Conservation (phyloP, 176 grass and related monocot genomes). For the Oryza punctata region DNA sequence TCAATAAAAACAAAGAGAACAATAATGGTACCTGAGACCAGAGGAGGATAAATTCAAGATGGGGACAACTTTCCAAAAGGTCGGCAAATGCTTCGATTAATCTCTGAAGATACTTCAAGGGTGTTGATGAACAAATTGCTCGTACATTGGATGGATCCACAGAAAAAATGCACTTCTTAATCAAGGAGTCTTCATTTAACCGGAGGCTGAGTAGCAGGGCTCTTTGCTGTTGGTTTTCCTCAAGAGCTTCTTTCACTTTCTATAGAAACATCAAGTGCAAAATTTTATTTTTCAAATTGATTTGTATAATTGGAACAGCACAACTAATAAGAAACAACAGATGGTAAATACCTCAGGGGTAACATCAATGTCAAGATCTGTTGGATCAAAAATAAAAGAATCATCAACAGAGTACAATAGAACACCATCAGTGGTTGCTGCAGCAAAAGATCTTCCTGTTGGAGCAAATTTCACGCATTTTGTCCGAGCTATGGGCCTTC, state of each 20-base stretch:
- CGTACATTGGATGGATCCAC: constrained; percentile 66
- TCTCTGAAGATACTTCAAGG: constrained; percentile 82
- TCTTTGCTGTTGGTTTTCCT: constrained; percentile 74
- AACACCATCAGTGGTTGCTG: constrained; percentile 95
- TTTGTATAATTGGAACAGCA: constrained; percentile 1
- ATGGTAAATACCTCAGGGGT: constrained; percentile 74
- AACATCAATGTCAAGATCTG: constrained; percentile 95
- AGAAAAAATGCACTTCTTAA: constrained; percentile 92
- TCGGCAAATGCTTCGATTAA: constrained; percentile 80
- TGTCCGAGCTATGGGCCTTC: constrained; percentile 70
- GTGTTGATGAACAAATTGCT: constrained; percentile 62
- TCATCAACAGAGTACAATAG: constrained; percentile 88
- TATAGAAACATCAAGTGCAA: constrained; percentile 33
- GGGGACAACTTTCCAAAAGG: constrained; percentile 85
- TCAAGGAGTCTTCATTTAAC: constrained; percentile 85
- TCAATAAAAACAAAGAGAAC: not conserved
- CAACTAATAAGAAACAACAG: constrained; percentile 4
- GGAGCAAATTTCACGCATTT: constrained; percentile 94
- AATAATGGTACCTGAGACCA: constrained; percentile 74
- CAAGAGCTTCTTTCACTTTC: constrained; percentile 93
- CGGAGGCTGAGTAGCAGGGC: constrained; percentile 83
- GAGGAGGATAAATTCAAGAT: constrained; percentile 90
- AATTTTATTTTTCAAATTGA: constrained; percentile 2
- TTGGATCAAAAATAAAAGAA: constrained; percentile 89
- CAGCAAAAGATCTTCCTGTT: constrained; percentile 91